Percentiles rank a stretch among this genome's conserved stretches.
These are phyloP conservation scores for Paspalum vaginatum DNA, from an alignment of 176 grass and related monocot genomes.

Conservation along the genomic window DNA sequence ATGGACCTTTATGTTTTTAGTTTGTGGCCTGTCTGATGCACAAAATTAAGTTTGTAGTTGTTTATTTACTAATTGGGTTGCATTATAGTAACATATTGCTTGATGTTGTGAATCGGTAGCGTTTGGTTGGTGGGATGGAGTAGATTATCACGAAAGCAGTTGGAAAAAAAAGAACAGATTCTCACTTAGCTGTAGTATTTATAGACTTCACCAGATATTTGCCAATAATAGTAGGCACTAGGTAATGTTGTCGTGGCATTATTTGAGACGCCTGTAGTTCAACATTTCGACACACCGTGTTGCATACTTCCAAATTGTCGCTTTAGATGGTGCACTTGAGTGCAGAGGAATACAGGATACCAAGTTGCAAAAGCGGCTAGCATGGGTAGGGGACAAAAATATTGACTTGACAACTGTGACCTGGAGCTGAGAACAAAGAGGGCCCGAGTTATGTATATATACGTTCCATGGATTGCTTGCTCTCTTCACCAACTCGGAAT, in stretches of 20 bases:
- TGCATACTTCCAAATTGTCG: background rate
- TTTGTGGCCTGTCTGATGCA: too few species aligned
- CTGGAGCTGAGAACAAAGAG: background rate
- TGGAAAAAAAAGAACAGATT: too few species aligned
- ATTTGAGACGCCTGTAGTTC: background rate
- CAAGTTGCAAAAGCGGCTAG: conserved; percentile 12
- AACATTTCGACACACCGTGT: background rate
- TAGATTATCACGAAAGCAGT: too few species aligned
- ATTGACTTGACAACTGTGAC: background rate
- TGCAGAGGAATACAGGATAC: background rate
- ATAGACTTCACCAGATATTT: too few species aligned
- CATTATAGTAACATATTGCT: too few species aligned
- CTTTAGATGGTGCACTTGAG: background rate
- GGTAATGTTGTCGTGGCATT: background rate
- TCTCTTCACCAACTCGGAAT: background rate
- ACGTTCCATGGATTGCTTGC: background rate
- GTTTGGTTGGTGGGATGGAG: too few species aligned
- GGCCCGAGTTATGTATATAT: background rate
- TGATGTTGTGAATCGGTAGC: too few species aligned
- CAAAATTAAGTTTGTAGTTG: too few species aligned
- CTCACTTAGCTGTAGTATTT: too few species aligned
- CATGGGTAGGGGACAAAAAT: background rate
- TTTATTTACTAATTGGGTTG: too few species aligned
- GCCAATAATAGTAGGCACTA: too few species aligned
- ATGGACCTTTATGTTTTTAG: too few species aligned